These are phyloP conservation scores for Neonectria ditissima DNA, from an alignment of 2,329 filamentous ascomycete genomes.

Conservation along the genomic window DNA sequence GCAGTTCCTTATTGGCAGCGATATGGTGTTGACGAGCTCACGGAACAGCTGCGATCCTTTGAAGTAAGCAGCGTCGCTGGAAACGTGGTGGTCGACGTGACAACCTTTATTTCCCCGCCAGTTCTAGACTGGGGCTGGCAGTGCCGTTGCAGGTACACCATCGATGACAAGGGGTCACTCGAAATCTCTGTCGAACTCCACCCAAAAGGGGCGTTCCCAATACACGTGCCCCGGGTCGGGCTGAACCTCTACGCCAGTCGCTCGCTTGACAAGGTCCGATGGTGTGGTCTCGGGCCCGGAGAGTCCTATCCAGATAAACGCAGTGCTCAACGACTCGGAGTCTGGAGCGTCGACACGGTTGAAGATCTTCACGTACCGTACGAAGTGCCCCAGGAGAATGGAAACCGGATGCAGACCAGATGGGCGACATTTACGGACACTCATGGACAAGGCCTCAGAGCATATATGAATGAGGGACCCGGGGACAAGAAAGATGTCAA, in stretches of 20 bases:
- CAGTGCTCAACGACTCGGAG: slow-evolving; percentile 63
- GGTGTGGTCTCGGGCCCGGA: slow-evolving; percentile 73
- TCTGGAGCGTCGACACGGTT: slow-evolving; percentile 56
- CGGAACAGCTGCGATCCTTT: slow-evolving; percentile 59
- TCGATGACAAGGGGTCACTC: slow-evolving; percentile 64
- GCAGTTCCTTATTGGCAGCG: slow-evolving; percentile 69
- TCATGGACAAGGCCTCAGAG: slow-evolving; percentile 24
- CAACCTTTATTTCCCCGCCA: slow-evolving; percentile 66
- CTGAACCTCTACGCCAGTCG: slow-evolving; percentile 65
- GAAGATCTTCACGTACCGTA: slow-evolving; percentile 67
- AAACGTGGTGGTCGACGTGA: slow-evolving; percentile 64
- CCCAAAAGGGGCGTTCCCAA: slow-evolving; percentile 62
- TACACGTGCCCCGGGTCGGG: slow-evolving; percentile 71
- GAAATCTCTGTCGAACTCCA: slow-evolving; percentile 57
- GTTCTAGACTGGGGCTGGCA: slow-evolving; percentile 71
- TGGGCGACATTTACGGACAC: slow-evolving; percentile 61
- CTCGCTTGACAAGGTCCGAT: slow-evolving; percentile 61
- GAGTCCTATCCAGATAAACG: slow-evolving; percentile 75
- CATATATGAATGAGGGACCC: slow-evolving; percentile 30
- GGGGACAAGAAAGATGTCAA: neutral
- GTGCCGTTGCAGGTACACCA: slow-evolving; percentile 44
- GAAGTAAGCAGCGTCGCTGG: slow-evolving; percentile 51
- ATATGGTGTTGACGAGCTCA: slow-evolving; percentile 60
- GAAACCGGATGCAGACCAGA: slow-evolving; percentile 70
- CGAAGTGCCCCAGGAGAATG: slow-evolving; percentile 77